Conservation (phyloP, 1,139 yeast genomes). For the Suhomyces atakaporum region DNA sequence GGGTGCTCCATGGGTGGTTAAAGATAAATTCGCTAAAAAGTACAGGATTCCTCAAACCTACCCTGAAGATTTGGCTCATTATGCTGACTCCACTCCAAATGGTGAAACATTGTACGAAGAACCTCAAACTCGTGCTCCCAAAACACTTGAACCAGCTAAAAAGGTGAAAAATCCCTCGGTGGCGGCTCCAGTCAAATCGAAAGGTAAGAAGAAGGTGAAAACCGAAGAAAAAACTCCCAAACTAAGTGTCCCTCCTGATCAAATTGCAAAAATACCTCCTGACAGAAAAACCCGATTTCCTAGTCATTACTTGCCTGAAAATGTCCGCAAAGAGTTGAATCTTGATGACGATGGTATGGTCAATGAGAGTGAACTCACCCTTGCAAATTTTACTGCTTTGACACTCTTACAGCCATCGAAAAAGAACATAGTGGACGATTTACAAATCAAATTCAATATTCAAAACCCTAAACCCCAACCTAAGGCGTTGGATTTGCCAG, state of each 20-base stretch:
- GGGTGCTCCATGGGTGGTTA: slow-evolving; percentile 98
- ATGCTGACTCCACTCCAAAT: slow-evolving; percentile 40
- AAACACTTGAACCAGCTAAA: neutral
- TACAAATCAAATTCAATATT: slow-evolving; percentile 40
- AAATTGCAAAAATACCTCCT: slow-evolving; percentile 7
- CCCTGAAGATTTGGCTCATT: slow-evolving; percentile 54
- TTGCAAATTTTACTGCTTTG: slow-evolving; percentile 14
- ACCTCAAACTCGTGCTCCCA: neutral
- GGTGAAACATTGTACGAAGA: slow-evolving; percentile 35
- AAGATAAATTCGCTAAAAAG: slow-evolving; percentile 65
- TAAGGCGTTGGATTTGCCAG: slow-evolving; percentile 28
- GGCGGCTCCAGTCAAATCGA: slow-evolving; percentile 1
- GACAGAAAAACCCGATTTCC: slow-evolving; percentile 29
- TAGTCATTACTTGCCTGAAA: slow-evolving; percentile 40
- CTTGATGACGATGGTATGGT: slow-evolving; percentile 18
- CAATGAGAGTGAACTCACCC: slow-evolving; percentile 10
- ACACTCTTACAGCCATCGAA: slow-evolving; percentile 41
- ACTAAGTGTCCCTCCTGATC: slow-evolving; percentile 6
- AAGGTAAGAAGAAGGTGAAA: slow-evolving; percentile 8
- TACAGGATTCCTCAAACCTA: slow-evolving; percentile 60
- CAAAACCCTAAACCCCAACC: slow-evolving; percentile 41
- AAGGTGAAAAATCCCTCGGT: slow-evolving; percentile 8
- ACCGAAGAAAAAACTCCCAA: slow-evolving; percentile 8
- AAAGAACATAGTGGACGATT: slow-evolving; percentile 41
- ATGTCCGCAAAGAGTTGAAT: slow-evolving; percentile 24